Evolutionary conservation across 345 rosid species (phyloP), one percentile per base, ranked within the genome.

Genomic region (Geranium brycei): DNA sequence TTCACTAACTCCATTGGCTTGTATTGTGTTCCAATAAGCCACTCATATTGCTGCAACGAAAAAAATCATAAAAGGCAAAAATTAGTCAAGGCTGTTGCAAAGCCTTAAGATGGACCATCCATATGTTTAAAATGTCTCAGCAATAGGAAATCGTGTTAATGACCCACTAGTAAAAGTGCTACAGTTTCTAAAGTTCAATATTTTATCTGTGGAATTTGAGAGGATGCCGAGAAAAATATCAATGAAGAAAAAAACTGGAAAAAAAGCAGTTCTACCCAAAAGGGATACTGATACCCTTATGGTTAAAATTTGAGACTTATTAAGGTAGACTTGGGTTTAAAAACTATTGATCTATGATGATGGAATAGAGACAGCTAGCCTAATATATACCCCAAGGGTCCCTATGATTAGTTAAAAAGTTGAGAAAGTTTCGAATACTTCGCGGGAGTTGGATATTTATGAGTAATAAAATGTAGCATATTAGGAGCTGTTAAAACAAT

Each of bases 21-120:
- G 80, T 93, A 88, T 68, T 93, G 97, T 62, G 88, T n/a, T 74
- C 87, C 97, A 82, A 93, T 78, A 28, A 90, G 83, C 99, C 99
- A 90, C 69, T 86, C 96, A 73, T 80, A 90, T 79, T 85, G 99
- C 97, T 93, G 83, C 60, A 62, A 31, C 56, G 47, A 18, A 53
- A n/a, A 61, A 67, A 32, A 47, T 23, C 28, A 23, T 23, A 23
- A 23, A 23, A 47, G 10, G 53, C 5, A 47, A 47, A 35, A 8
- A 47, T 47, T 2, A 47, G 15, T 47, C 53, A 10, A 6, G 1
- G 11, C 53, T 47, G 15, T 47, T 47, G 14, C 53, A 47, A 47
- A 47, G 41, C 14, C 41, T 8, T 13, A 47, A 8, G 13, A 7
- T 13, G 14, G 53, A 47, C 7, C 53, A 47, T 13, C 53, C 12